A percentile compares a stretch with the other conserved stretches of the same genome.
These are phyloP conservation scores for Nasturtium officinale DNA, from an alignment of 345 rosid species.

Conservation along the genomic window DNA sequence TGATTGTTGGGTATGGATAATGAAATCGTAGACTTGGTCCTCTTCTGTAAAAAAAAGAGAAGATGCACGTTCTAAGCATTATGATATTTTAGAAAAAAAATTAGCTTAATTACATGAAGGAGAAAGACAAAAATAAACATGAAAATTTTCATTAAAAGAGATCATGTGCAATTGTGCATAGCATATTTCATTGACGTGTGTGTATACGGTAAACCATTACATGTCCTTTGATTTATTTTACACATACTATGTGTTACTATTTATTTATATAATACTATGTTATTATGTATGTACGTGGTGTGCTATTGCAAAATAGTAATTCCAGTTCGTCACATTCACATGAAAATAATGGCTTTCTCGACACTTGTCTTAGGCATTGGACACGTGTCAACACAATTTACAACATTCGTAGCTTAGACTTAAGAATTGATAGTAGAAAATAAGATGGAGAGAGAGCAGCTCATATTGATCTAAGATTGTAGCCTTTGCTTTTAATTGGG, in stretches of 20 bases:
- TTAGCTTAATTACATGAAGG: too few relatives aligned
- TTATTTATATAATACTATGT: too few relatives aligned
- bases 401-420: not conserved
- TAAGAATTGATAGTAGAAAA: not conserved
- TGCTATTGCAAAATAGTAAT: constrained; percentile 5
- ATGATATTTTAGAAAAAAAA: not conserved
- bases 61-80: constrained; percentile 23
- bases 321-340: not conserved
- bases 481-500: too few relatives aligned
- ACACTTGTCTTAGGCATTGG: not conserved
- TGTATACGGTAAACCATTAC: not conserved
- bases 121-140: too few relatives aligned
- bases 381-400: constrained; percentile 6
- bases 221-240: not conserved
- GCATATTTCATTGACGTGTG: not conserved
- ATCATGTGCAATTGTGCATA: not conserved
- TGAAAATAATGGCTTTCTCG: not conserved
- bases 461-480: not conserved
- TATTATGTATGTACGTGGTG: not conserved
- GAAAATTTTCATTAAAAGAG: too few relatives aligned
- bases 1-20: not conserved
- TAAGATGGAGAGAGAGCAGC: not conserved
- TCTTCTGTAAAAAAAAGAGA: not conserved
- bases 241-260: not conserved
- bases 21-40: constrained; percentile 4